These are phyloP conservation scores for Tetraselmis chui DNA, from an alignment of 139 green algal genomes.

Conservation along the genomic window DNA sequence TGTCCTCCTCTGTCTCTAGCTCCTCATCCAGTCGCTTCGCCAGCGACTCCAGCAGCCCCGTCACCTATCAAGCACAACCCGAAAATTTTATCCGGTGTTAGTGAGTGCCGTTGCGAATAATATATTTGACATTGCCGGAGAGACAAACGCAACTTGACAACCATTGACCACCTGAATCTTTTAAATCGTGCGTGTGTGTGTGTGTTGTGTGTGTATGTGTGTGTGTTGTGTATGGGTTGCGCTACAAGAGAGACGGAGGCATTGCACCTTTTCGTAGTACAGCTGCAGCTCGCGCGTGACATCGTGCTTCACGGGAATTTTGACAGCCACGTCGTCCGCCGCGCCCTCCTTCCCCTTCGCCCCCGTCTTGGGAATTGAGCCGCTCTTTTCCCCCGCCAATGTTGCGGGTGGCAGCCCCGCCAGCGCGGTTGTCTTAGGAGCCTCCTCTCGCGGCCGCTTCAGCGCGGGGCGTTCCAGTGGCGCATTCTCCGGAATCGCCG, in stretches of 20 bases:
- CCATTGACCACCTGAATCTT: too few relatives aligned
- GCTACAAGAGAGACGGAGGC: too few relatives aligned
- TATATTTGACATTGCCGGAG: too few relatives aligned
- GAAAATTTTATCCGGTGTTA: too few relatives aligned
- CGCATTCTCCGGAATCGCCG: conserved; percentile 80
- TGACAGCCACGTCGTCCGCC: conserved; percentile 24
- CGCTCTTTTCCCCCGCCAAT: neutral
- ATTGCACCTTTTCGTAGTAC: conserved; percentile 54
- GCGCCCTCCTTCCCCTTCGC: neutral
- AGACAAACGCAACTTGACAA: too few relatives aligned
- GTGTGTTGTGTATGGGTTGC: too few relatives aligned
- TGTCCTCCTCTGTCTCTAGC: neutral
- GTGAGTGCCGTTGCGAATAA: too few relatives aligned
- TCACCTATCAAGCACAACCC: neutral
- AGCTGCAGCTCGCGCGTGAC: conserved; percentile 70
- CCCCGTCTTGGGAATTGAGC: neutral
- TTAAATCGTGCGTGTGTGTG: too few relatives aligned
- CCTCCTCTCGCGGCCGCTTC: neutral
- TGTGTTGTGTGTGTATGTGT: too few relatives aligned
- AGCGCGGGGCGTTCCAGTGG: conserved; percentile 14
- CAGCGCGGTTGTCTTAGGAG: conserved; percentile 2
- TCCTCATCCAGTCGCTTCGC: neutral
- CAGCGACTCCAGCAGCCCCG: neutral
- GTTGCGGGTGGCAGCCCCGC: neutral
- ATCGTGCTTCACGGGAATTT: conserved; percentile 62